These are phyloP conservation scores for Kokia cookei DNA, from an alignment of 441 rosid genomes.

Conservation along the genomic window DNA sequence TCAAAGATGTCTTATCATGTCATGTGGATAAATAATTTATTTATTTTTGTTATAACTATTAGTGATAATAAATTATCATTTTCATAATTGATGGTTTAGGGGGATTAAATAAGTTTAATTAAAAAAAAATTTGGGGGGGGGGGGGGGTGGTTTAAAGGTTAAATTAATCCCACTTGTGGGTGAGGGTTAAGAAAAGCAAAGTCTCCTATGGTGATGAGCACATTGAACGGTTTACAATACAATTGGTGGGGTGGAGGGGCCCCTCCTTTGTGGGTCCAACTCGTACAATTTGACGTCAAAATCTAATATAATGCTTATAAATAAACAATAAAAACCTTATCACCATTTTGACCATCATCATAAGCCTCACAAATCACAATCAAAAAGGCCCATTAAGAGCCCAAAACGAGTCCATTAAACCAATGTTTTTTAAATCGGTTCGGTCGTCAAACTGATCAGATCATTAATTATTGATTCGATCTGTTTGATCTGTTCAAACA, in stretches of 20 bases:
- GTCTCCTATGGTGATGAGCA: conserved; percentile 14
- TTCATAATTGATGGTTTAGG: conserved; percentile 15
- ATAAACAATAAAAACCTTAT: conserved; percentile 11
- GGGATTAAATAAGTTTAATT: not conserved
- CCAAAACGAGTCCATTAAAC: not conserved
- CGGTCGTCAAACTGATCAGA: too few species aligned
- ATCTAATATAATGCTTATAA: not conserved
- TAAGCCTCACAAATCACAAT: conserved; percentile 7
- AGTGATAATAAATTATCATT: conserved; percentile 3
- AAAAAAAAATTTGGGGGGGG: not conserved
- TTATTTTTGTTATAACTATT: too few species aligned
- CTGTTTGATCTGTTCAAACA: too few species aligned
- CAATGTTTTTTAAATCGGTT: not conserved
- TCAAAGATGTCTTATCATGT: too few species aligned
- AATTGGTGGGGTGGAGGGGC: conserved; percentile 1
- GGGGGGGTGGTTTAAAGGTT: not conserved
- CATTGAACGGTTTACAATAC: conserved; percentile 32
- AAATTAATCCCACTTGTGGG: conserved; percentile 20
- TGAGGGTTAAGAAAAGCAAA: not conserved
- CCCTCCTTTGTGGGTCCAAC: not conserved
- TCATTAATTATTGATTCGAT: too few species aligned
- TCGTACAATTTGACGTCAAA: conserved; percentile 10
- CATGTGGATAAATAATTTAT: not conserved
- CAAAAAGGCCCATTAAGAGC: not conserved
- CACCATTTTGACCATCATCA: conserved; percentile 8